Evolutionary conservation across 371 early-diverging fungal genomes (phyloP).

Genomic region (Mortierella sp.): DNA sequence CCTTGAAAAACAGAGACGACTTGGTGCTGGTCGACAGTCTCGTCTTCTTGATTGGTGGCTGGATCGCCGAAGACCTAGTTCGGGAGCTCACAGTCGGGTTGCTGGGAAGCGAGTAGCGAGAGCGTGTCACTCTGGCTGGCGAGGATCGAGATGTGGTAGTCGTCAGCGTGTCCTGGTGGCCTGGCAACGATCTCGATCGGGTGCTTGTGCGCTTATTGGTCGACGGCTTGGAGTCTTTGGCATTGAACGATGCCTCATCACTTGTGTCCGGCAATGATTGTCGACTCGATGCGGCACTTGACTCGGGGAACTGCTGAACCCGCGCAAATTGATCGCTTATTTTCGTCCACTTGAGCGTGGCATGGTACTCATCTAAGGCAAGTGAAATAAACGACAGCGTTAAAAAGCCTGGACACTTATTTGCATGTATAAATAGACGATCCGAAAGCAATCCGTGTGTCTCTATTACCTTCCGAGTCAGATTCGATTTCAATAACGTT

Average conservation of each 20-base stretch:
- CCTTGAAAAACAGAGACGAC: neutral
- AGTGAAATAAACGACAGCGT: neutral
- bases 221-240: neutral
- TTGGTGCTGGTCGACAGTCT: neutral
- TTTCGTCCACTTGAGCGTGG: neutral
- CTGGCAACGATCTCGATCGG: neutral
- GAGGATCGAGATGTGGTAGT: neutral
- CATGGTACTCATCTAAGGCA: neutral
- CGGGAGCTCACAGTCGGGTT: neutral
- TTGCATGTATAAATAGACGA: neutral
- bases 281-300: neutral
- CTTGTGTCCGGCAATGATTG: neutral
- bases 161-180: neutral
- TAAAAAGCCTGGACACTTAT: neutral
- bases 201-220: neutral
- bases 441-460: neutral
- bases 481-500: neutral
- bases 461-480: neutral
- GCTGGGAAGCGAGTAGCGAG: neutral
- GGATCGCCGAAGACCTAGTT: neutral
- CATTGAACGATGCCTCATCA: no score
- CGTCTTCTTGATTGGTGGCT: constrained; percentile 5
- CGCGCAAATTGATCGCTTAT: neutral
- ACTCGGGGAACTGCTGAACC: neutral
- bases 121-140: neutral